A percentile compares a stretch with the other conserved stretches of the same genome.
These are phyloP conservation scores for Acacia confusa DNA, from an alignment of 306 rosid genomes.

Conservation along the genomic window DNA sequence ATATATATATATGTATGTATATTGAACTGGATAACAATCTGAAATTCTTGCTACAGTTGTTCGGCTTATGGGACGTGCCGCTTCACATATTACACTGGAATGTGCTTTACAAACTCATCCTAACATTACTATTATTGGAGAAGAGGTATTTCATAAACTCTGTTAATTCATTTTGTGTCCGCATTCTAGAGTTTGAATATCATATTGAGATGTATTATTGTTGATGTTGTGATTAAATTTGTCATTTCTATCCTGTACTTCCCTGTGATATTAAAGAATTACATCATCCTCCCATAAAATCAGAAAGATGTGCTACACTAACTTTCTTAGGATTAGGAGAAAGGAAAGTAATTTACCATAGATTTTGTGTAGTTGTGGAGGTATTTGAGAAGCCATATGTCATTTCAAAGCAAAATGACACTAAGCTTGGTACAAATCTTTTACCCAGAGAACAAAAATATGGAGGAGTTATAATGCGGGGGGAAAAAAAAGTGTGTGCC, in stretches of 20 bases:
- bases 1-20: constrained; percentile 8
- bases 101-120: constrained; percentile 99
- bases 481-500: constrained; percentile 8
- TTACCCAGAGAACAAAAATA: not conserved
- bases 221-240: constrained; percentile 18
- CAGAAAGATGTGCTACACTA: not conserved
- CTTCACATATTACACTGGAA: constrained; percentile 96
- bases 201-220: constrained; percentile 21
- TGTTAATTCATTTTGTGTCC: constrained; percentile 21
- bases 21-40: constrained; percentile 1
- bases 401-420: constrained; percentile 16
- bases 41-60: constrained; percentile 68
- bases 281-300: not conserved
- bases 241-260: constrained; percentile 7
- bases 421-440: constrained; percentile 19
- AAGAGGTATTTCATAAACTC: constrained; percentile 56
- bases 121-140: constrained; percentile 90
- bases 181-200: constrained; percentile 12
- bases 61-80: constrained; percentile 99
- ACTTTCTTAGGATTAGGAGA: not conserved
- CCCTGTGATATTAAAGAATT: not conserved
- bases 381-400: not conserved
- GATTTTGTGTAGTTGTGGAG: not conserved
- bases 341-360: not conserved
- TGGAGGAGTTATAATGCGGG: not conserved